A percentile compares a stretch with the other conserved stretches of the same genome.
These are phyloP conservation scores for Talaromyces adpressus DNA, from an alignment of 495 filamentous ascomycete species.

Conservation along the genomic window DNA sequence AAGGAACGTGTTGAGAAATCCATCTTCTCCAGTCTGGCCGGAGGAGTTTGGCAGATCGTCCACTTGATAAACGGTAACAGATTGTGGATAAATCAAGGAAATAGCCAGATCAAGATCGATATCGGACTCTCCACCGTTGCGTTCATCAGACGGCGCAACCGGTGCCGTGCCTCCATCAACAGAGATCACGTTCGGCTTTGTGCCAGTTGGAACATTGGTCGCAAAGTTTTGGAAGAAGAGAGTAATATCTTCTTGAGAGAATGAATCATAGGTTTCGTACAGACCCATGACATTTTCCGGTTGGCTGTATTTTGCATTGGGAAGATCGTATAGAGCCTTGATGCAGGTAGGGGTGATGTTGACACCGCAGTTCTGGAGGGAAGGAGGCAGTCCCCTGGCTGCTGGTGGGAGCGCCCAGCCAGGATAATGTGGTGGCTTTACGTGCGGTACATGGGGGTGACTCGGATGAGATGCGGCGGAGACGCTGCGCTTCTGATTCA, in stretches of 20 bases:
- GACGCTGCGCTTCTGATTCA: background rate
- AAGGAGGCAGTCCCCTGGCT: background rate
- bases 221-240: constrained; percentile 47
- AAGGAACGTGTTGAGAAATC: constrained; percentile 43
- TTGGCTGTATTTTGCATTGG: constrained; percentile 18
- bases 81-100: constrained; percentile 46
- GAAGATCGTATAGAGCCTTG: constrained; percentile 45
- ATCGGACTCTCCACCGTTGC: constrained; percentile 32
- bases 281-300: constrained; percentile 46
- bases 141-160: constrained; percentile 17
- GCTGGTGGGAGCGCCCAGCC: constrained; percentile 33
- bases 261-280: constrained; percentile 41
- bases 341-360: constrained; percentile 49
- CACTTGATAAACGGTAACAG: constrained; percentile 48
- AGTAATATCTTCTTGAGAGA: constrained; percentile 49
- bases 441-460: constrained; percentile 10
- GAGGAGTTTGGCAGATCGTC: constrained; percentile 44
- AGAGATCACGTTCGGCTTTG: constrained; percentile 31
- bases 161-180: constrained; percentile 37
- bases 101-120: constrained; percentile 31
- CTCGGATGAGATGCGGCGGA: constrained; percentile 7
- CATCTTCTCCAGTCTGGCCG: constrained; percentile 26
- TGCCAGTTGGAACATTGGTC: constrained; percentile 31
- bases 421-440: constrained; percentile 1
- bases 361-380: constrained; percentile 30